Evolutionary conservation across 495 filamentous ascomycete species (phyloP), one percentile per base, ranked within the genome.

Genomic region (Tuber melanosporum): DNA sequence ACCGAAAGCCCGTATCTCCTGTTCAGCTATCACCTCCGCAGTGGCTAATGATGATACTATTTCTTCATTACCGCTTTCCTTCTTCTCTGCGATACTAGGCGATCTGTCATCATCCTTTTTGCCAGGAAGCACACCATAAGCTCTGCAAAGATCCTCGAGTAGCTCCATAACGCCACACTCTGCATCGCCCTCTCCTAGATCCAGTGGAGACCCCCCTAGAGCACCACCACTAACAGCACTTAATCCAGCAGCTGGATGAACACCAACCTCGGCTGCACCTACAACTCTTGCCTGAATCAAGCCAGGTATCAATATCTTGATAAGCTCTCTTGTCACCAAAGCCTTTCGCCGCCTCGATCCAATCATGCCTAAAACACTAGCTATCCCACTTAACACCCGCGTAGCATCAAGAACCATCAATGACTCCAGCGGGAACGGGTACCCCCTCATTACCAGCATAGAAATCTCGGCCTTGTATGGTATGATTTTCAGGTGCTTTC

Each of bases 241-340:
- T 71, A 83, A 76, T 1, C 92, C 93, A 39, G 95, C 94, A 42
- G 94, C 94, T 70, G 96, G 96, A 84, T 98, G 95, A 70, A 99
- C 91, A 7, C 96, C 95, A 75, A 95, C 91, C 79, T 98, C 95
- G 32, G 96, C 95, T 73, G 95, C 96, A 46, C 94, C 94, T 74
- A 93, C 88, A 74, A 96, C 97, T 57, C 95, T 88, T 22, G 96
- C 96, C 84, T 97, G 92, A n/a, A 97, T 91, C 44, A 99, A 86
- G 1, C 91, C 93, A 74, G 91, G 92, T 73, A 95, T 92, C 75
- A 97, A 86, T 45, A 92, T 89, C n/a, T 89, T 89, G 12, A 98
- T 86, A 74, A 97, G 87, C 81, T 98, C 94, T 78, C 91, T 90
- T 76, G 97, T 86, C 3, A 98, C 88, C 79, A 98, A 89, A 3